These are phyloP conservation scores for Allomyces javanicus DNA, from an alignment of 192 early-diverging fungal genomes.

Conservation along the genomic window DNA sequence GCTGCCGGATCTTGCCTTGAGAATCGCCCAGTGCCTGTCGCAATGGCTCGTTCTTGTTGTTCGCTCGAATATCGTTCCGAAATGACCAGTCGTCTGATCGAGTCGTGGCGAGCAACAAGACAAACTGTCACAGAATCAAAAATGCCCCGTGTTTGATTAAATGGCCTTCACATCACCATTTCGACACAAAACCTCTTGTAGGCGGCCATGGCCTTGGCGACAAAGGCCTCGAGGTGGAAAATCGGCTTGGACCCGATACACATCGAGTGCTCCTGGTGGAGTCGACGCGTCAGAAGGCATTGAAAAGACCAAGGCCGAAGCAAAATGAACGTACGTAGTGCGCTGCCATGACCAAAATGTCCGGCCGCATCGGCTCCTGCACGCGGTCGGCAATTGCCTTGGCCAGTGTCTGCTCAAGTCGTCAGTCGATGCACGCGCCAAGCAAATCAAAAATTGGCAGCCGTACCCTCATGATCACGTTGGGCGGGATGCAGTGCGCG, in stretches of 20 bases:
- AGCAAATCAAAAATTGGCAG: not conserved
- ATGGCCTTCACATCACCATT: not conserved
- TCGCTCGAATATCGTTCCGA: too few relatives aligned
- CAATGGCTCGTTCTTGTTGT: too few relatives aligned
- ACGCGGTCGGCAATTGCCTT: constrained; percentile 49
- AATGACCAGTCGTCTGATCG: too few relatives aligned
- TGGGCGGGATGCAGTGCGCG: constrained; percentile 70
- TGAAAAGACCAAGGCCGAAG: not conserved
- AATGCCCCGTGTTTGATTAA: too few relatives aligned
- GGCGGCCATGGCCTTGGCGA: constrained; percentile 73
- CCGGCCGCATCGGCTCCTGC: constrained; percentile 41
- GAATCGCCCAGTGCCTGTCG: too few relatives aligned
- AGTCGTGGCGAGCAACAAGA: too few relatives aligned
- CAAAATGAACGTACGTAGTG: constrained; percentile 31
- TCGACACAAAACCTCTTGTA: constrained; percentile 48
- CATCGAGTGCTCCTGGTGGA: constrained; percentile 55
- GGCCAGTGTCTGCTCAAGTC: constrained; percentile 31
- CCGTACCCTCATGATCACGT: constrained; percentile 53
- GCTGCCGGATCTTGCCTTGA: too few relatives aligned
- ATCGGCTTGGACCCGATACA: constrained; percentile 73
- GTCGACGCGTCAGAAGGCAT: not conserved
- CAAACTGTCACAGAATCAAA: too few relatives aligned
- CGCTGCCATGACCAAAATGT: constrained; percentile 54
- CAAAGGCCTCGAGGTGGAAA: constrained; percentile 87
- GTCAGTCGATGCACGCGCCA: constrained; percentile 2